Evolutionary conservation across 2,329 filamentous ascomycete species (phyloP).

Genomic region (Ceratocystis eucalypticola): DNA sequence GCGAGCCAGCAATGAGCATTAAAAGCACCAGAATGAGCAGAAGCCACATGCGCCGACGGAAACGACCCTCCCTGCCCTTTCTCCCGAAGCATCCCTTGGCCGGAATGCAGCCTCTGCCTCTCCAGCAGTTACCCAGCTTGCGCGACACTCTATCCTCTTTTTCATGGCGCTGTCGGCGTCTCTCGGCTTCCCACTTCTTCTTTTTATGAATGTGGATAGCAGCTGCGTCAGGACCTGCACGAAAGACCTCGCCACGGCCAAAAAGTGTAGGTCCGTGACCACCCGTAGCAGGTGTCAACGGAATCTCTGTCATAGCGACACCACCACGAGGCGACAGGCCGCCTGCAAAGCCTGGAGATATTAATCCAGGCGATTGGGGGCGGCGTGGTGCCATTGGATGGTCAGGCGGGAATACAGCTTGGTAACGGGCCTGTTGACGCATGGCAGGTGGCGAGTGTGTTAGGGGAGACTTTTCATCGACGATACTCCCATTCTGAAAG

Average conservation of each 20-base stretch:
- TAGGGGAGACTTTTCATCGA: slow-evolving; percentile 31
- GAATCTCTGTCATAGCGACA: slow-evolving; percentile 47
- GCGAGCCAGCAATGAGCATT: slow-evolving; percentile 38
- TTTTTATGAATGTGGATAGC: slow-evolving; percentile 18
- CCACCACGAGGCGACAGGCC: slow-evolving; percentile 50
- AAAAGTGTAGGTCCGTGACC: slow-evolving; percentile 31
- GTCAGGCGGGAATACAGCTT: slow-evolving; percentile 43
- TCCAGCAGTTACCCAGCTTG: slow-evolving; percentile 48
- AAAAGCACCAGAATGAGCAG: slow-evolving; percentile 44
- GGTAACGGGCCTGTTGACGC: slow-evolving; percentile 35
- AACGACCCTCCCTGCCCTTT: slow-evolving; percentile 48
- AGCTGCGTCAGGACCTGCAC: slow-evolving; percentile 32
- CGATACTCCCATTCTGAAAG: background rate
- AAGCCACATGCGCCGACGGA: slow-evolving; percentile 46
- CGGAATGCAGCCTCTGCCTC: slow-evolving; percentile 50
- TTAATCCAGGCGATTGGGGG: slow-evolving; percentile 45
- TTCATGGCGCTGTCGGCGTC: slow-evolving; percentile 41
- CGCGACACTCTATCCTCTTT: slow-evolving; percentile 50
- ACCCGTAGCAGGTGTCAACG: slow-evolving; percentile 33
- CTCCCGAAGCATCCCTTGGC: slow-evolving; percentile 51
- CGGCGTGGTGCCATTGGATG: slow-evolving; percentile 34
- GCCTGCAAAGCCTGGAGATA: slow-evolving; percentile 48
- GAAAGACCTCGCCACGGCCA: slow-evolving; percentile 31
- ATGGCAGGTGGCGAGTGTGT: slow-evolving; percentile 41
- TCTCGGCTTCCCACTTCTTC: slow-evolving; percentile 10